Evolutionary conservation across 2,329 filamentous ascomycete genomes (phyloP).

Genomic region (Pseudocercospora pini-densiflorae): DNA sequence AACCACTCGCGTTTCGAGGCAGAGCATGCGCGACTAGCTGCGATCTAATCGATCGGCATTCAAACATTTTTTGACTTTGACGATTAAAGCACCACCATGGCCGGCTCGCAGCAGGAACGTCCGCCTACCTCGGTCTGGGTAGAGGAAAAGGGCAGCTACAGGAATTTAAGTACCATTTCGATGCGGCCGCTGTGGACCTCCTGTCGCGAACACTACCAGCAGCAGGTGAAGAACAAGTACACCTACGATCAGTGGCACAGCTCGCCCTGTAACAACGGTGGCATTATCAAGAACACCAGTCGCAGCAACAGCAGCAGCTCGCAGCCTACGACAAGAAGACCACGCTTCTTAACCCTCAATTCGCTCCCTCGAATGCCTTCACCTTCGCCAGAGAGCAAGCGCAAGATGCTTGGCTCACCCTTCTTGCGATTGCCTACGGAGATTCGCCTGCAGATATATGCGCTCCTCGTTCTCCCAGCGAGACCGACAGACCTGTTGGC

Average conservation of each 20-base stretch:
- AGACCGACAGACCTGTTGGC: conserved; percentile 36
- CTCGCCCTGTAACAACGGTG: conserved; percentile 14
- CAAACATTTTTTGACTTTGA: conserved; percentile 6
- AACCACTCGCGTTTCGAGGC: conserved; percentile 1
- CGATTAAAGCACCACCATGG: conserved; percentile 19
- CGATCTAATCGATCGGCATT: background rate
- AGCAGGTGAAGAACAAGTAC: conserved; percentile 11
- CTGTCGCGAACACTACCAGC: conserved; percentile 29
- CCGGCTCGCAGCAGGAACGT: conserved; percentile 12
- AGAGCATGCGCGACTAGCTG: background rate
- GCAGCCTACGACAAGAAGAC: conserved; percentile 6
- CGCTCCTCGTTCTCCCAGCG: conserved; percentile 47
- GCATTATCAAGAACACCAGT: background rate
- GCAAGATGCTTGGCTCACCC: conserved; percentile 26
- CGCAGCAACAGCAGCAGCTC: conserved; percentile 2
- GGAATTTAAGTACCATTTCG: conserved; percentile 16
- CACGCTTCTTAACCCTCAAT: conserved; percentile 24
- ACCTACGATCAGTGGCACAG: conserved; percentile 10
- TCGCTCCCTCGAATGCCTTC: conserved; percentile 20
- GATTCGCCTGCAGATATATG: conserved; percentile 54
- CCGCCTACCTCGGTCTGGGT: conserved; percentile 23
- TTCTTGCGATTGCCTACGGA: conserved; percentile 53
- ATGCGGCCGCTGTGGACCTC: conserved; percentile 31
- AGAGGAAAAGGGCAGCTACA: conserved; percentile 12
- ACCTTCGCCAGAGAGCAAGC: conserved; percentile 12